Evolutionary conservation across 2,329 filamentous ascomycete genomes (phyloP).

Genomic region (Aphanoascus verrucosus): DNA sequence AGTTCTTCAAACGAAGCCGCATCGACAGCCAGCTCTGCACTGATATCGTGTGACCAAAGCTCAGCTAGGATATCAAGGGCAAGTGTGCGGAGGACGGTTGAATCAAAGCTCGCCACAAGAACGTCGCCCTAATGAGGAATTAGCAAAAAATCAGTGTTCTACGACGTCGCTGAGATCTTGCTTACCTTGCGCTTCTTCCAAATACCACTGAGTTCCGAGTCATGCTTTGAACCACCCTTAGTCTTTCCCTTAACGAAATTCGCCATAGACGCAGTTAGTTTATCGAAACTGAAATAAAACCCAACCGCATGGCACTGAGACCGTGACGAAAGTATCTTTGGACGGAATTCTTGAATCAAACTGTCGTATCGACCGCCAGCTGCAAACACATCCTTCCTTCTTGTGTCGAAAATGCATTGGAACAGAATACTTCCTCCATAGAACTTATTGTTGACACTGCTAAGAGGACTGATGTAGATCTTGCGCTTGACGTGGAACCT

Average conservation of each 20-base stretch:
- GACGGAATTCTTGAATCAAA: constrained; percentile 72
- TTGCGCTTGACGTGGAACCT: constrained; percentile 65
- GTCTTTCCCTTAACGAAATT: constrained; percentile 41
- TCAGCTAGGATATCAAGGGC: constrained; percentile 67
- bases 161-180: constrained; percentile 12
- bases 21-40: constrained; percentile 75
- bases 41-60: constrained; percentile 75
- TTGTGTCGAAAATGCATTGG: constrained; percentile 80
- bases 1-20: constrained; percentile 70
- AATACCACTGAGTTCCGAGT: constrained; percentile 51
- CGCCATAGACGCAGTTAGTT: constrained; percentile 54
- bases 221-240: constrained; percentile 57
- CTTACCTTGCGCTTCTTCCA: constrained; percentile 56
- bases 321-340: constrained; percentile 52
- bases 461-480: constrained; percentile 73
- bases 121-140: constrained; percentile 59
- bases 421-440: constrained; percentile 80
- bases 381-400: constrained; percentile 70
- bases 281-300: constrained; percentile 82
- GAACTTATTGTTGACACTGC: constrained; percentile 83
- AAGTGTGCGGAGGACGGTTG: constrained; percentile 59
- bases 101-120: constrained; percentile 78
- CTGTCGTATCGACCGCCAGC: constrained; percentile 89
- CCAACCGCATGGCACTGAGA: constrained; percentile 74
- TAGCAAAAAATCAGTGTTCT: neutral